Percentiles rank a stretch among this genome's conserved stretches.
These are phyloP conservation scores for Russula vinacea DNA, from an alignment of 768 basidiomycete genomes.

Conservation along the genomic window DNA sequence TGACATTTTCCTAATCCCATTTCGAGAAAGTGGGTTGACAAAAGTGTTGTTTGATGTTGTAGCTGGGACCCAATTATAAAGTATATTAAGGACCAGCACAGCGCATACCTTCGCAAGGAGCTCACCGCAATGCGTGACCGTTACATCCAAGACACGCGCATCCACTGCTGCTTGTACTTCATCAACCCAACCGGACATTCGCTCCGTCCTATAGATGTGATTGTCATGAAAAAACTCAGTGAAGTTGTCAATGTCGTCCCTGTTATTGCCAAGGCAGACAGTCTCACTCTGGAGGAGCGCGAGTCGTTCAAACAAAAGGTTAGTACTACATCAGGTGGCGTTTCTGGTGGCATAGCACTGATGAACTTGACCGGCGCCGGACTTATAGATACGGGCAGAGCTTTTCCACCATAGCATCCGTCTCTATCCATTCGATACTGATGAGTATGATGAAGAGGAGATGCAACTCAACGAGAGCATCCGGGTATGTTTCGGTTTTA, in stretches of 20 bases:
- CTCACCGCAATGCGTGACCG: conserved; percentile 98
- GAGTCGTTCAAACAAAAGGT: conserved; percentile 92
- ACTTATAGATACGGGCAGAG: conserved; percentile 82
- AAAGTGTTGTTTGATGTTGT: conserved; percentile 8
- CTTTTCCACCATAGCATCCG: conserved; percentile 88
- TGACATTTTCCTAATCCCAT: conserved; percentile 8
- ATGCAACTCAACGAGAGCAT: conserved; percentile 85
- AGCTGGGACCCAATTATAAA: conserved; percentile 99
- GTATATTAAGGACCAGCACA: conserved; percentile 99
- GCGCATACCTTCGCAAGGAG: conserved; percentile 97
- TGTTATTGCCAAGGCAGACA: conserved; percentile 98
- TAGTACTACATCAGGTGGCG: conserved; percentile 24
- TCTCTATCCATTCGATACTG: conserved; percentile 94
- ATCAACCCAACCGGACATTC: conserved; percentile 99
- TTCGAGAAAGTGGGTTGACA: not conserved
- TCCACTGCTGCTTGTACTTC: conserved; percentile 98
- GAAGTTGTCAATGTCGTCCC: conserved; percentile 99
- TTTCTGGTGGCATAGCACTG: conserved; percentile 23
- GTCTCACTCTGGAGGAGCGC: conserved; percentile 89
- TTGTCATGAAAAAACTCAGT: conserved; percentile 98
- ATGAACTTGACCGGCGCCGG: not conserved
- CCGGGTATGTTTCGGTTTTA: conserved; percentile 53
- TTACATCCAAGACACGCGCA: conserved; percentile 96
- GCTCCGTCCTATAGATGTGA: conserved; percentile 93
- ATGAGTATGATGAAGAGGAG: conserved; percentile 94